phyloP scores from a whole-genome alignment of 495 filamentous ascomycete genomes.

The Aspergillus nidulans region DNA sequence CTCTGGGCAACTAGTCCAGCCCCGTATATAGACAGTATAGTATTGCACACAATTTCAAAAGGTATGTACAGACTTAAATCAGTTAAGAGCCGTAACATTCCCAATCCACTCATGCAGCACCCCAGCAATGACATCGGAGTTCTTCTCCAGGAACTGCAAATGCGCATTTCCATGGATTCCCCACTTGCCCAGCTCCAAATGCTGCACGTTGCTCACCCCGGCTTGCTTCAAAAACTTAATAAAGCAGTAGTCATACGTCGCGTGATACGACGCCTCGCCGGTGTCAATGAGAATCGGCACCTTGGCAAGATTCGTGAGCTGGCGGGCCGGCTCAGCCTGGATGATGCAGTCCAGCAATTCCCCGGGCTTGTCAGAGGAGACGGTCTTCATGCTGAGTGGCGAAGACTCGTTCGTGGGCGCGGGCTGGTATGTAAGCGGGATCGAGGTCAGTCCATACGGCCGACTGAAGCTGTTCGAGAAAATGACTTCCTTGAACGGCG shows the following conservation, averaged over 20 bases:
- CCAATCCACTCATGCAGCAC: conserved; percentile 40
- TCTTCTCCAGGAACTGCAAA: conserved; percentile 58
- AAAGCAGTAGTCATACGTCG: conserved; percentile 53
- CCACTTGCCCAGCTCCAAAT: conserved; percentile 39
- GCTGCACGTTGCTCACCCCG: conserved; percentile 40
- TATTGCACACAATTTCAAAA: too few species aligned
- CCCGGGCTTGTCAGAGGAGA: conserved; percentile 18
- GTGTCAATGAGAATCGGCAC: conserved; percentile 48
- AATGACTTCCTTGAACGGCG: conserved; percentile 41
- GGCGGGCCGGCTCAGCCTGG: conserved; percentile 45
- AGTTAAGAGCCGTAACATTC: neutral
- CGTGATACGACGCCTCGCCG: conserved; percentile 51
- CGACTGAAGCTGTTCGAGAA: conserved; percentile 23
- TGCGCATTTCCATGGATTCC: conserved; percentile 56
- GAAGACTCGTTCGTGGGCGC: conserved; percentile 24
- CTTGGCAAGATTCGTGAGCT: conserved; percentile 45
- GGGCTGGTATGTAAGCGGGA: conserved; percentile 49
- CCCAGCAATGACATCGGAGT: conserved; percentile 46
- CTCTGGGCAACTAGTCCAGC: neutral
- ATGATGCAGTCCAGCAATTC: conserved; percentile 31
- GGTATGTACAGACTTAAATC: neutral
- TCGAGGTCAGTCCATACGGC: conserved; percentile 43
- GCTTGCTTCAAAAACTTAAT: conserved; percentile 52
- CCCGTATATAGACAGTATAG: too few species aligned
- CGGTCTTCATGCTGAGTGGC: conserved; percentile 24